Base-by-base conservation (phyloP, 83 land plant genomes). In the Picea abies region DNA sequence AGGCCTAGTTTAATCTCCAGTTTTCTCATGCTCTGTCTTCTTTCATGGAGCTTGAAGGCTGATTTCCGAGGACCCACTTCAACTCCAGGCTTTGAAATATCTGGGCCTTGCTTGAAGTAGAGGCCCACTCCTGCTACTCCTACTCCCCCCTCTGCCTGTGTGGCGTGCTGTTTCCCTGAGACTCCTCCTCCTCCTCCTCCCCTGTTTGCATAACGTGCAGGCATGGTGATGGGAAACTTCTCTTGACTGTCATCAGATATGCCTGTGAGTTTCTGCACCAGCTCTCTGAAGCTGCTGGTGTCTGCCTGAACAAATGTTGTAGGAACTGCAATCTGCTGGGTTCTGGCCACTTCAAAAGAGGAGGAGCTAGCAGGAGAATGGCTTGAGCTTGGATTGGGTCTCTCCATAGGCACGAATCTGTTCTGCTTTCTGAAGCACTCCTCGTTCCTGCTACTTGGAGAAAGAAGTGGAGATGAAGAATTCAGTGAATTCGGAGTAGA, bases 141-240 rank as follows among this genome's bases (percentile, higher is more conserved):
- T n/a, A 17, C 78, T 20, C n/a, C 39, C 39, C 39, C 47, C 9
- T 17, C 37, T 25, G 80, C 35, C 19, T 19, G 19, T 20, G 80
- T 37, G 16, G 26, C 58, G 81, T 20, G 25, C 5, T 79, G 49
- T 14, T 20, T 66, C 4, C 81, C 81, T 19, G n/a, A 8, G 29
- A 19, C 29, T 8, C 10, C 29, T 26, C 44, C 60, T 19, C 41
- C 63, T 22, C 23, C 29, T 26, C 44, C 60, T 19, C 41, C 63
- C 20, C 58, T 78, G 22, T n/a, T 56, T 29, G 63, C 44, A 35
- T 68, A 37, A 0, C 85, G 37, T 16, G 85, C 78, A 2, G 86
- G 85, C 63, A 84, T 58, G 44, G 86, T 84, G 63, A 84, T 86
- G 32, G 86, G 86, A 60, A 84, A 75, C 78, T 83, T 83, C 39